Evolutionary conservation across 345 rosid species (phyloP), one percentile per base, ranked within the genome.

Genomic region (Populus ilicifolia): DNA sequence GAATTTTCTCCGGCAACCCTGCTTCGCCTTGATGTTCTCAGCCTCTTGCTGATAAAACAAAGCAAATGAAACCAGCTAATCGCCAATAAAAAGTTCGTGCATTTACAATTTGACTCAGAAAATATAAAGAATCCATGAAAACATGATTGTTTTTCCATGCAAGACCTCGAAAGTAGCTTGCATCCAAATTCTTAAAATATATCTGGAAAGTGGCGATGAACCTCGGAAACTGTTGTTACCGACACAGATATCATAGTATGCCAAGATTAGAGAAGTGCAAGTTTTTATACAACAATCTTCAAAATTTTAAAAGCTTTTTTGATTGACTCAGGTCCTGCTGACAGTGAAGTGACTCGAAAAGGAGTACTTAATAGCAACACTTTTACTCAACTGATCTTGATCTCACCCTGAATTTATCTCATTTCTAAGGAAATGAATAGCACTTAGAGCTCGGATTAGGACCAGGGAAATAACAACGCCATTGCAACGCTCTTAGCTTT

Each of bases 1-100:
- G 83, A 79, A 86, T 82, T 75, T 48, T 88, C 88, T 77, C 73
- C 87, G 36, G 35, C 69, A 75, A 5, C 72, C 86, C 79, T 88
- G 90, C 82, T 85, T 87, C 78, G 68, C 83, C 84, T 83, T 92
- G 83, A 90, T 69, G 48, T 79, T 86, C 82, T 90, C 94, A 76
- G 79, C 92, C 82, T 90, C 93, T 87, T 85, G 85, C 97, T 93
- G 87, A 75, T 33, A 81, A 78, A 70, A 72, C 38, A 75, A 78
- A 73, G 50, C 12, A 62, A 75, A 69, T 41, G 52, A 43, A 63
- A 63, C 12, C 67, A 23, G 6, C 20, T 23, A 27, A 23, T 63
- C 29, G 27, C 35, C 67, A 25, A 63, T 12, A 69, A 69, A 23
- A 5, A 12, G 23, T 16, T 12, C 7, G 13, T 21, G 35, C 35